A percentile compares a stretch with the other conserved stretches of the same genome.
Conservation (phyloP, 2,329 filamentous ascomycete genomes). For the Botrytis squamosa region DNA sequence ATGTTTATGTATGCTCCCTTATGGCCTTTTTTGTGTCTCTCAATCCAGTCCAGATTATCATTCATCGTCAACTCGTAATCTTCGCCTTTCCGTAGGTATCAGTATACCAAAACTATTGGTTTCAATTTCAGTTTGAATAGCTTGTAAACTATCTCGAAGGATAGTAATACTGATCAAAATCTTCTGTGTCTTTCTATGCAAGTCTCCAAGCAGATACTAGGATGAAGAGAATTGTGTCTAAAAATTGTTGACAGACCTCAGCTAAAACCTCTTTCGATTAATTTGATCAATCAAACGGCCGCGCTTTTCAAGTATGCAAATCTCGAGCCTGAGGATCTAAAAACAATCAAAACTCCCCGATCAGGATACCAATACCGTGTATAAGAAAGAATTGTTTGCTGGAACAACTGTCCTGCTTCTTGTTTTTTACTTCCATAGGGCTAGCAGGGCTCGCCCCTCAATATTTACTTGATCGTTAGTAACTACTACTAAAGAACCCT, state of each 20-base stretch:
- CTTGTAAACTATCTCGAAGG: not conserved
- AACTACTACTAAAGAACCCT: too few relatives aligned
- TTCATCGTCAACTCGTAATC: too few relatives aligned
- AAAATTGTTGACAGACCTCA: not conserved
- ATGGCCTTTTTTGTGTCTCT: not conserved
- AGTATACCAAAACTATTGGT: too few relatives aligned
- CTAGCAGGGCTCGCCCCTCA: too few relatives aligned
- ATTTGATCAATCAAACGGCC: rapidly evolving
- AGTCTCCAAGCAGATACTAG: not conserved
- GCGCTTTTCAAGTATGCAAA: not conserved
- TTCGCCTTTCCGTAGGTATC: too few relatives aligned
- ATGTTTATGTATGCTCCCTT: not conserved
- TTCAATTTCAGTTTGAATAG: not conserved
- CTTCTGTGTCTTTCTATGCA: not conserved
- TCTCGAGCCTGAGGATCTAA: not conserved
- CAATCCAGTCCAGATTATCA: too few relatives aligned
- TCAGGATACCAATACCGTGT: too few relatives aligned
- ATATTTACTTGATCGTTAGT: too few relatives aligned
- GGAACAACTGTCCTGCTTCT: too few relatives aligned
- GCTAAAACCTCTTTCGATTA: not conserved
- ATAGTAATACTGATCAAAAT: not conserved
- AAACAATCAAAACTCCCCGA: too few relatives aligned
- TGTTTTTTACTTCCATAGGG: too few relatives aligned
- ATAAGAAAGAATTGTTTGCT: too few relatives aligned
- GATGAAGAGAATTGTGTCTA: not conserved